A percentile compares a stretch with the other conserved stretches of the same genome.
Evolutionary conservation across 768 basidiomycete species (phyloP).

Genomic region (Butyriboletus loyo): DNA sequence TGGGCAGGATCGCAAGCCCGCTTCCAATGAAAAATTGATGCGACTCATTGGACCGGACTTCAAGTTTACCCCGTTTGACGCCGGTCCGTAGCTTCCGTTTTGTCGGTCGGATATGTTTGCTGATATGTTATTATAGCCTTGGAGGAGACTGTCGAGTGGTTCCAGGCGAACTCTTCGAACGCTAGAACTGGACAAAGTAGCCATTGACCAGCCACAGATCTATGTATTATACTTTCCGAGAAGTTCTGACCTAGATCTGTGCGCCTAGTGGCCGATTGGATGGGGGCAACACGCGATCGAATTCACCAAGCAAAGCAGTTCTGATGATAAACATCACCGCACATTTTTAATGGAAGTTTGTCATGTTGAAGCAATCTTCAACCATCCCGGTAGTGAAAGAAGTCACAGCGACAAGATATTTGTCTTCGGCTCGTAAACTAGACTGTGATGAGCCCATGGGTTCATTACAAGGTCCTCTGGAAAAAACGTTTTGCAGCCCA

Average conservation of each 20-base stretch:
- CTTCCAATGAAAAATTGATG: slow-evolving; percentile 85
- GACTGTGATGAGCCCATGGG: not conserved
- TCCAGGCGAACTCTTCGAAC: slow-evolving; percentile 73
- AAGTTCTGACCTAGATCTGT: not conserved
- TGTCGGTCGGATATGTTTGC: not conserved
- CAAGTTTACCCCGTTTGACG: slow-evolving; percentile 87
- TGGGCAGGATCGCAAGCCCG: slow-evolving; percentile 95
- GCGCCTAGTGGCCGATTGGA: not conserved
- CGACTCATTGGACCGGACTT: slow-evolving; percentile 68
- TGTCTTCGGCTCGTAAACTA: slow-evolving; percentile 2
- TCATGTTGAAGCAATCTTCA: not conserved
- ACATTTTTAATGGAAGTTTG: not conserved
- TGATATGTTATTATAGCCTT: slow-evolving; percentile 50
- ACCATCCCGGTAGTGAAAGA: not conserved
- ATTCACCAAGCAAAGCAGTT: not conserved
- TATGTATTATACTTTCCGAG: slow-evolving; percentile 4
- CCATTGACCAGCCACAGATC: slow-evolving; percentile 5
- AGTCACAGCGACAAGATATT: not conserved
- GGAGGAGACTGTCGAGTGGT: slow-evolving; percentile 80
- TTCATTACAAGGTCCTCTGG: slow-evolving; percentile 1
- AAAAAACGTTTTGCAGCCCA: not conserved
- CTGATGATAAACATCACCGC: not conserved
- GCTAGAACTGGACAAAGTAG: slow-evolving; percentile 55
- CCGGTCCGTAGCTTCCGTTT: slow-evolving; percentile 45
- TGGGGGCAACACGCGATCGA: not conserved